Evolutionary conservation across 2,329 filamentous ascomycete genomes (phyloP).

Genomic region (Pestalotiopsis sp.): DNA sequence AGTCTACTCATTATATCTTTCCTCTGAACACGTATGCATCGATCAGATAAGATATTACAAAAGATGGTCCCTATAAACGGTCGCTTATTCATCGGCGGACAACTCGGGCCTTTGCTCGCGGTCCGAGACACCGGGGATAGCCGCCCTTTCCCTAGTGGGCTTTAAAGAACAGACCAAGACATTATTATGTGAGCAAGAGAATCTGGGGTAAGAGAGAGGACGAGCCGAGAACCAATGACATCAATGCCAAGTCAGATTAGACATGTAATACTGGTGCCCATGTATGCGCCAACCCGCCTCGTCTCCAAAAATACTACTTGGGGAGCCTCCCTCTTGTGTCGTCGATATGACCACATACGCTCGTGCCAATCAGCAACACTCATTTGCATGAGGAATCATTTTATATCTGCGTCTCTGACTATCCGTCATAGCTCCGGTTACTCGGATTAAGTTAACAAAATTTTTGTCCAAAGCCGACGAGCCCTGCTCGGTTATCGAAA

Average conservation of each 20-base stretch:
- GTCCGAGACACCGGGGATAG: not conserved
- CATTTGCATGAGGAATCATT: not conserved
- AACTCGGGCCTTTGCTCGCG: constrained; percentile 1
- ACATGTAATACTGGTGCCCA: not conserved
- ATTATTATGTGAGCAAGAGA: not conserved
- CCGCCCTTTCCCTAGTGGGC: not conserved
- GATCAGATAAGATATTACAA: not conserved
- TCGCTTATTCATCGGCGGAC: constrained; percentile 1
- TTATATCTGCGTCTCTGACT: not conserved
- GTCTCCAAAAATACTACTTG: not conserved
- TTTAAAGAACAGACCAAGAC: not conserved
- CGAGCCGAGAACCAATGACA: not conserved
- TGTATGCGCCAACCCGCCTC: not conserved
- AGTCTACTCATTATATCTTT: not conserved
- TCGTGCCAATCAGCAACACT: too few species aligned
- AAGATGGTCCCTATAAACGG: not conserved
- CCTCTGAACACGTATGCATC: not conserved
- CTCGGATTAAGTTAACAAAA: not conserved
- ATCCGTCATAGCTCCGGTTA: not conserved
- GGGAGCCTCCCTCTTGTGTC: not conserved
- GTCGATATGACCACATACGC: constrained; percentile 1
- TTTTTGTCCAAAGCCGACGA: not conserved
- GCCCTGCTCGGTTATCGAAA: not conserved
- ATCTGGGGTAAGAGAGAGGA: not conserved
- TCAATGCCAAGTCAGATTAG: constrained; percentile 1